These are phyloP conservation scores for Leishmania major DNA, from an alignment of 208 protist genomes.

Conservation along the genomic window DNA sequence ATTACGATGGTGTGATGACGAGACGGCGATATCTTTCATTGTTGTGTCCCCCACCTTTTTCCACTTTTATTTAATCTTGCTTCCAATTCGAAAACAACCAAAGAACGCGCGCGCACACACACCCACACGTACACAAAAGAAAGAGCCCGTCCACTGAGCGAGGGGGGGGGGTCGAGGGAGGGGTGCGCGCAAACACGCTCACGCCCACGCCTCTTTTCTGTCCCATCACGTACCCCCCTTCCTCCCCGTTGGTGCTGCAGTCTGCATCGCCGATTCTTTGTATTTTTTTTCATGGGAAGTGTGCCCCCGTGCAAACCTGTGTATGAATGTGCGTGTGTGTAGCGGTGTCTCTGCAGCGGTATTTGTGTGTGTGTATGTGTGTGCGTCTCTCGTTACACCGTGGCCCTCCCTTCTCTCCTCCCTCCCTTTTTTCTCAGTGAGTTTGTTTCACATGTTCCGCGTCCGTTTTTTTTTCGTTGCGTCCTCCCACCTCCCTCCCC, in stretches of 20 bases:
- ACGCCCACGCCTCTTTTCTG: not conserved
- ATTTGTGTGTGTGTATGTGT: conserved; percentile 2
- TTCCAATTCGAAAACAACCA: not conserved
- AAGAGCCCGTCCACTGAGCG: not conserved
- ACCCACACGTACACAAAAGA: not conserved
- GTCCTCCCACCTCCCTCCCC: too few species aligned
- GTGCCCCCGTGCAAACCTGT: not conserved
- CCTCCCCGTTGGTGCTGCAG: not conserved
- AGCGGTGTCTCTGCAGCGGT: not conserved
- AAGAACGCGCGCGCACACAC: not conserved
- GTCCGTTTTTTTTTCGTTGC: not conserved
- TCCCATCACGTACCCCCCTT: not conserved
- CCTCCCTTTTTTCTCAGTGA: not conserved
- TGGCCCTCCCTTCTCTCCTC: not conserved
- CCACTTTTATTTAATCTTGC: not conserved
- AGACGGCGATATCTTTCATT: not conserved
- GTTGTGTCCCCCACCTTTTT: not conserved
- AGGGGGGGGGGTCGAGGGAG: not conserved
- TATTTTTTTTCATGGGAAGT: not conserved
- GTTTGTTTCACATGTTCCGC: not conserved
- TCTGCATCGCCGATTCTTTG: not conserved
- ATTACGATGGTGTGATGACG: not conserved
- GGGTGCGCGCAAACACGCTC: not conserved
- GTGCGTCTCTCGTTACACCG: not conserved
- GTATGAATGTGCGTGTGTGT: not conserved